phyloP scores from a whole-genome alignment of 2,329 filamentous ascomycete genomes.

The Clarireedia paspali region DNA sequence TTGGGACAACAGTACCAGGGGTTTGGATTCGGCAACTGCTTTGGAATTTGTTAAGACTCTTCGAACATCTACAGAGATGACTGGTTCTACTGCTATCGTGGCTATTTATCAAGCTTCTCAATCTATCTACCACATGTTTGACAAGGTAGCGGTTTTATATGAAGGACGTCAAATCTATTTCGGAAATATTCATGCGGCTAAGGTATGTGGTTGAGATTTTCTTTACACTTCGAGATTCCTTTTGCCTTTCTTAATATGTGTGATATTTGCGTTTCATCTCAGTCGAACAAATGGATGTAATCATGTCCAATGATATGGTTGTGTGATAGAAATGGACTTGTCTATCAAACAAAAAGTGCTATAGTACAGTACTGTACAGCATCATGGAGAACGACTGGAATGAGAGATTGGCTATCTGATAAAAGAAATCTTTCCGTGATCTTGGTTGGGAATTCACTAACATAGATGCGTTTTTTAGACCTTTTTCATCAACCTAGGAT shows the following conservation, averaged over 20 bases:
- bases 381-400: too few relatives aligned
- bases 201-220: conserved; percentile 18
- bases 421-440: too few relatives aligned
- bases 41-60: conserved; percentile 65
- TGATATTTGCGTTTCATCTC: too few relatives aligned
- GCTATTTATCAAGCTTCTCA: conserved; percentile 68
- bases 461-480: conserved; percentile 19
- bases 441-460: background rate
- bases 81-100: conserved; percentile 53
- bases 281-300: too few relatives aligned
- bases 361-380: too few relatives aligned
- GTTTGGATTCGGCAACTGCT: conserved; percentile 66
- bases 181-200: conserved; percentile 55
- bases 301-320: too few relatives aligned
- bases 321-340: too few relatives aligned
- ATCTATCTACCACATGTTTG: conserved; percentile 55
- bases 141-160: conserved; percentile 62
- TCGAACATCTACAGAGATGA: conserved; percentile 56
- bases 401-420: too few relatives aligned
- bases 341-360: too few relatives aligned
- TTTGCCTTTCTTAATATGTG: too few relatives aligned
- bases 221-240: too few relatives aligned
- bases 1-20: conserved; percentile 71
- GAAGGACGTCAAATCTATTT: conserved; percentile 66
- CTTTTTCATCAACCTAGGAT: conserved; percentile 67